phyloP scores from a whole-genome alignment of 2,329 filamentous ascomycete genomes.

The Aspergillus versicolor region DNA sequence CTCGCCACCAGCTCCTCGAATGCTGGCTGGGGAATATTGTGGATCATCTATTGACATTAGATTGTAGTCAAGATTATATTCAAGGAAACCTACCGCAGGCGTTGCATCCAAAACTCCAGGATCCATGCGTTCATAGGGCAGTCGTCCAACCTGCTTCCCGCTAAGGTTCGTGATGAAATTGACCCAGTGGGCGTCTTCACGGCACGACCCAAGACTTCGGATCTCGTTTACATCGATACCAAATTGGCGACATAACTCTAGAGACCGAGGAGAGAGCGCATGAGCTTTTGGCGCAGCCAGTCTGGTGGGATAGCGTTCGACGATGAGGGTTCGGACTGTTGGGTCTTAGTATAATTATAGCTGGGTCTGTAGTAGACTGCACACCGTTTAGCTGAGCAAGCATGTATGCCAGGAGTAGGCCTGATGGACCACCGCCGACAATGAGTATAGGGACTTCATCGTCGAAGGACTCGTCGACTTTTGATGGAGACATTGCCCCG shows the following conservation, averaged over 20 bases:
- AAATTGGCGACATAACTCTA: constrained; percentile 30
- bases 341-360: background rate
- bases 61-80: too few species aligned
- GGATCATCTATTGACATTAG: constrained; percentile 35
- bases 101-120: constrained; percentile 34
- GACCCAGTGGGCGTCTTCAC: constrained; percentile 40
- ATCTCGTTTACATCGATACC: constrained; percentile 26
- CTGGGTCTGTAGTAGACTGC: constrained; percentile 10
- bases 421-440: constrained; percentile 37
- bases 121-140: constrained; percentile 32
- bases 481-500: background rate
- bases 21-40: constrained; percentile 44
- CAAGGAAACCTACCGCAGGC: constrained; percentile 25
- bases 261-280: constrained; percentile 28
- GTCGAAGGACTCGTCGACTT: background rate
- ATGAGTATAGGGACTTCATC: constrained; percentile 25
- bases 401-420: constrained; percentile 36
- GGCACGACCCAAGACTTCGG: constrained; percentile 19
- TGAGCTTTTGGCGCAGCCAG: constrained; percentile 31
- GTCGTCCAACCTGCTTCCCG: constrained; percentile 35
- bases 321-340: constrained; percentile 29
- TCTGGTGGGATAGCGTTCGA: constrained; percentile 26
- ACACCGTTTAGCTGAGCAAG: too few species aligned
- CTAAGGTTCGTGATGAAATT: constrained; percentile 42
- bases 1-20: constrained; percentile 39